Conservation (phyloP, 495 filamentous ascomycete species). For the Glonium stellatum region DNA sequence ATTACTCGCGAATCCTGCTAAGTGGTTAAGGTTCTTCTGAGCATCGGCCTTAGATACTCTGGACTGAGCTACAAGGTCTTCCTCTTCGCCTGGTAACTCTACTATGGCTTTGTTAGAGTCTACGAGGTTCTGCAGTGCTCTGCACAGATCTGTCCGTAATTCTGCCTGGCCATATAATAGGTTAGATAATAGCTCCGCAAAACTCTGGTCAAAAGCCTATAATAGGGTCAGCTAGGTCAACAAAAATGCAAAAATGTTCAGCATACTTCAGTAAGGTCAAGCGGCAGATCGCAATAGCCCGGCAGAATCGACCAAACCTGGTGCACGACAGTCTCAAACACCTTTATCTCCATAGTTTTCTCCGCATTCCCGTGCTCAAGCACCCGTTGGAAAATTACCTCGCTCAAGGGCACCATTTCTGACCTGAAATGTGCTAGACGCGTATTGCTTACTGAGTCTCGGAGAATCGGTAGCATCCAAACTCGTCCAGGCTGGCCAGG, state of each 20-base stretch:
- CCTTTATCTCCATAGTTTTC: slow-evolving; percentile 91
- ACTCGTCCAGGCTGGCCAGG: slow-evolving; percentile 75
- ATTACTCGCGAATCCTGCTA: slow-evolving; percentile 74
- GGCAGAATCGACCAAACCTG: slow-evolving; percentile 95
- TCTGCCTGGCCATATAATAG: slow-evolving; percentile 88
- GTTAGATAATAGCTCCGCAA: slow-evolving; percentile 85
- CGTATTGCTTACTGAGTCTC: slow-evolving; percentile 79
- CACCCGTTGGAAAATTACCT: slow-evolving; percentile 80
- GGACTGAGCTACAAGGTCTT: slow-evolving; percentile 56
- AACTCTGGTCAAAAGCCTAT: slow-evolving; percentile 63
- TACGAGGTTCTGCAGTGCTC: slow-evolving; percentile 73
- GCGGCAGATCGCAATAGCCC: slow-evolving; percentile 85
- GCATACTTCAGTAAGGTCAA: slow-evolving; percentile 56
- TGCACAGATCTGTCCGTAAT: slow-evolving; percentile 77
- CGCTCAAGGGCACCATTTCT: slow-evolving; percentile 82
- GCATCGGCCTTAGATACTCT: slow-evolving; percentile 70
- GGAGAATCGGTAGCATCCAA: slow-evolving; percentile 86
- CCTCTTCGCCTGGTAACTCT: slow-evolving; percentile 50
- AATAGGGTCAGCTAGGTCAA: not conserved
- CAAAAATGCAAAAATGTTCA: not conserved
- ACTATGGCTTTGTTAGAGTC: slow-evolving; percentile 82
- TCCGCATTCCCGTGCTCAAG: slow-evolving; percentile 68
- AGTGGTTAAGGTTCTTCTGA: slow-evolving; percentile 66
- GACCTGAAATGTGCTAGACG: slow-evolving; percentile 75
- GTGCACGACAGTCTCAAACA: slow-evolving; percentile 91